Evolutionary conservation across 805 yeast species (phyloP).

Genomic region (Saturnispora silvae): DNA sequence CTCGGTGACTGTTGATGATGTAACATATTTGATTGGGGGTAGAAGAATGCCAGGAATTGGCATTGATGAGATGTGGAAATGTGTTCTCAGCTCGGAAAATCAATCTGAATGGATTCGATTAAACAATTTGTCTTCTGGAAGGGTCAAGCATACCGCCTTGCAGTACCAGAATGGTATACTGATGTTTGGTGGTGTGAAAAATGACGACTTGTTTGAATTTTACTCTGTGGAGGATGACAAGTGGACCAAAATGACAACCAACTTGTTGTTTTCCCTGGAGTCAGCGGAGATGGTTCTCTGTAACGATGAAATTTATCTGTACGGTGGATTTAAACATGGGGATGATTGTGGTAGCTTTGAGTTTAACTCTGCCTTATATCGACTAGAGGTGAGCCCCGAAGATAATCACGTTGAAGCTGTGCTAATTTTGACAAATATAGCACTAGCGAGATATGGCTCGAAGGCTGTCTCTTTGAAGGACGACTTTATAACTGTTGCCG

Average conservation of each 20-base stretch:
- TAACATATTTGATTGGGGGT: conserved; percentile 48
- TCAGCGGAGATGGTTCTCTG: conserved; percentile 5
- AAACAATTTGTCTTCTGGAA: conserved; percentile 31
- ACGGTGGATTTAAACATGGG: conserved; percentile 35
- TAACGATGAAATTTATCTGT: conserved; percentile 28
- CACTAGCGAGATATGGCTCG: conserved; percentile 39
- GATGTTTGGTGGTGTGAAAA: conserved; percentile 40
- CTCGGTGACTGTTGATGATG: neutral
- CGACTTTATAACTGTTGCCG: conserved; percentile 11
- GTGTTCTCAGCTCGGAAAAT: conserved; percentile 10
- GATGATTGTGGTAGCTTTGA: conserved; percentile 14
- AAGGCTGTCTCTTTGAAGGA: neutral
- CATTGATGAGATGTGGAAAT: conserved; percentile 35
- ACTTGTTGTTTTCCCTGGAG: conserved; percentile 4
- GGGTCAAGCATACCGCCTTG: conserved; percentile 43
- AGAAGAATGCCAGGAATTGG: conserved; percentile 47
- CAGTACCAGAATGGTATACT: conserved; percentile 25
- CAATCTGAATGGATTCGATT: conserved; percentile 31
- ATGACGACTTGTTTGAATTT: conserved; percentile 11
- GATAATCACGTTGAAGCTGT: conserved; percentile 15
- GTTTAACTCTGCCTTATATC: conserved; percentile 25
- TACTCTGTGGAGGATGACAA: conserved; percentile 15
- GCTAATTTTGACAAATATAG: conserved; percentile 17
- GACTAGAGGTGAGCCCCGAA: conserved; percentile 19
- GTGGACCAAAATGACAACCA: conserved; percentile 5